A percentile compares a stretch with the other conserved stretches of the same genome.
phyloP scores from a whole-genome alignment of 2,329 filamentous ascomycete genomes.

The Pestalotiopsis fici region DNA sequence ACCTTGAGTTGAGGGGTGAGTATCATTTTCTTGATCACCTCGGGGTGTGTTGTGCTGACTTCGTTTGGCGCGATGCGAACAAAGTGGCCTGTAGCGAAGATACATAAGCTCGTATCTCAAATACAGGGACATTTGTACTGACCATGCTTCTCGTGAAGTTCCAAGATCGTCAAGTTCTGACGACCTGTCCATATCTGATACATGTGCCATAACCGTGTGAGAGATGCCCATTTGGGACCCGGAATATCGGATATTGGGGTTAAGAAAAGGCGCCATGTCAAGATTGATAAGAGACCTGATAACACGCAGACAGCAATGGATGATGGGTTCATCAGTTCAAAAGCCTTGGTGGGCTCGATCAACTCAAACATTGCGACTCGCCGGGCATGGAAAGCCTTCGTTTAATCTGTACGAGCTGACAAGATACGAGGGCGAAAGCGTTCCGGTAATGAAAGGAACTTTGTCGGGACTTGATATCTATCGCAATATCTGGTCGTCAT shows the following conservation, averaged over 20 bases:
- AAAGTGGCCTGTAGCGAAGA: not conserved
- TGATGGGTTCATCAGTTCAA: not conserved
- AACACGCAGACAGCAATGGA: not conserved
- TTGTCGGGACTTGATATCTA: not conserved
- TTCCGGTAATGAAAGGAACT: not conserved
- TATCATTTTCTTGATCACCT: not conserved
- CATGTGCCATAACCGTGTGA: slow-evolving; percentile 15
- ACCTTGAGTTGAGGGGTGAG: not conserved
- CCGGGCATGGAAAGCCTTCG: not conserved
- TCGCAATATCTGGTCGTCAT: too few species aligned
- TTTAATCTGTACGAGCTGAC: not conserved
- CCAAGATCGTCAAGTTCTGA: slow-evolving; percentile 3
- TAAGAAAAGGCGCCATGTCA: slow-evolving; percentile 8
- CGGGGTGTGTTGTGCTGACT: not conserved
- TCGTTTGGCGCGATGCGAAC: slow-evolving; percentile 2
- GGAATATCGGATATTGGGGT: slow-evolving; percentile 9
- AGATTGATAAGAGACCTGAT: not conserved
- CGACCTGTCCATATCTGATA: slow-evolving; percentile 8
- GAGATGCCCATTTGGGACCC: slow-evolving; percentile 9
- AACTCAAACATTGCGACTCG: not conserved
- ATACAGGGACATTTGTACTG: not conserved
- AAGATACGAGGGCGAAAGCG: too few species aligned
- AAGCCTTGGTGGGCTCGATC: not conserved
- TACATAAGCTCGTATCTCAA: not conserved
- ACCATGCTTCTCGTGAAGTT: slow-evolving; percentile 12